These are phyloP conservation scores for Colletotrichum camelliae DNA, from an alignment of 2,329 filamentous ascomycete species.

Conservation along the genomic window DNA sequence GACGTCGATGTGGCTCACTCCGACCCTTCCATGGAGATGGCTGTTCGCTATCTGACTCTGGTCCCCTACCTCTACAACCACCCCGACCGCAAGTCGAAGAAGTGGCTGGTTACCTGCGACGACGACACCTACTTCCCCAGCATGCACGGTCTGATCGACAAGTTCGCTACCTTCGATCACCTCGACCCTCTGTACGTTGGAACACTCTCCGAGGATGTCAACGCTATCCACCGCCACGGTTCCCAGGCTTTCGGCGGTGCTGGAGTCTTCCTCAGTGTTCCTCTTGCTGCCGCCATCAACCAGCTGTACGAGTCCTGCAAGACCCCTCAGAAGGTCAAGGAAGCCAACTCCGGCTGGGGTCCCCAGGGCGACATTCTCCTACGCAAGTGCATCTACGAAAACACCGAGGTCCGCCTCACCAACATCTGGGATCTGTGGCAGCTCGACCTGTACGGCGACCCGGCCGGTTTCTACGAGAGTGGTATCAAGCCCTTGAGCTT, in stretches of 20 bases:
- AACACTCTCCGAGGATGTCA: conserved; percentile 65
- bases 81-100: conserved; percentile 50
- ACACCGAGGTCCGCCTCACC: conserved; percentile 63
- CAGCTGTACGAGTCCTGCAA: conserved; percentile 51
- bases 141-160: conserved; percentile 58
- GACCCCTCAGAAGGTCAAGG: conserved; percentile 54
- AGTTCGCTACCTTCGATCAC: conserved; percentile 57
- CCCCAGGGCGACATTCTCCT: conserved; percentile 66
- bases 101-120: conserved; percentile 68
- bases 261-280: conserved; percentile 65
- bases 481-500: conserved; percentile 65
- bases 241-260: conserved; percentile 69
- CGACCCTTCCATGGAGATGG: conserved; percentile 60
- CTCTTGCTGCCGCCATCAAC: conserved; percentile 51
- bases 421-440: conserved; percentile 64
- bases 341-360: conserved; percentile 64
- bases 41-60: conserved; percentile 61
- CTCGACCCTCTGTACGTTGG: conserved; percentile 62
- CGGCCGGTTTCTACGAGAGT: conserved; percentile 69
- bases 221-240: conserved; percentile 64
- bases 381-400: conserved; percentile 68
- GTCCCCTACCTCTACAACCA: conserved; percentile 61
- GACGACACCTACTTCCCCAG: conserved; percentile 71
- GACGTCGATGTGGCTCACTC: conserved; percentile 63
- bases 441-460: conserved; percentile 64